These are phyloP conservation scores for Tetracladium setigerum DNA, from an alignment of 495 filamentous ascomycete species.

Conservation along the genomic window DNA sequence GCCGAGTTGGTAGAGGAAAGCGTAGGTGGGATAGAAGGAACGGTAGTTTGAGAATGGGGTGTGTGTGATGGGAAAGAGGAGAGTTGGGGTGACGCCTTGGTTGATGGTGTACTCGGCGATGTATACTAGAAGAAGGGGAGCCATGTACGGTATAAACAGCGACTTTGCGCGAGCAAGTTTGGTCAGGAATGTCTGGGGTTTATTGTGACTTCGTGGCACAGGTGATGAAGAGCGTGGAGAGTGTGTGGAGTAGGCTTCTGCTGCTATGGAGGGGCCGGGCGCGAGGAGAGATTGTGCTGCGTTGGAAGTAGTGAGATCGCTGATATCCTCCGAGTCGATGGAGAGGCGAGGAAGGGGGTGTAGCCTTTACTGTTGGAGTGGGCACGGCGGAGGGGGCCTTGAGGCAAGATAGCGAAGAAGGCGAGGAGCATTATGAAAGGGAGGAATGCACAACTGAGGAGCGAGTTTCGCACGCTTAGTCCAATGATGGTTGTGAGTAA, in stretches of 20 bases:
- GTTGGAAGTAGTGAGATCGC: constrained; percentile 2
- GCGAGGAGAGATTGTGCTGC: constrained; percentile 10
- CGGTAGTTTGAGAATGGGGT: constrained; percentile 76
- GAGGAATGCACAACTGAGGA: constrained; percentile 69
- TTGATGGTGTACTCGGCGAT: constrained; percentile 96
- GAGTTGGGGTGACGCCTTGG: constrained; percentile 80
- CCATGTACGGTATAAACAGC: constrained; percentile 59
- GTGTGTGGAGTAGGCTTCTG: constrained; percentile 14
- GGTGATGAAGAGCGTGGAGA: constrained; percentile 16
- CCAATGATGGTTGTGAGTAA: constrained; percentile 72
- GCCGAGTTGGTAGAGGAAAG: constrained; percentile 85
- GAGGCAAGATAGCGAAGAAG: constrained; percentile 76
- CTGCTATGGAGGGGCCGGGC: constrained; percentile 6
- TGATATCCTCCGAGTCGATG: constrained; percentile 14
- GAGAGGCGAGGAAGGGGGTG: constrained; percentile 26
- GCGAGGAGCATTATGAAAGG: constrained; percentile 75
- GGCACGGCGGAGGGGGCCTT: constrained; percentile 40
- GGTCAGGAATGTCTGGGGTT: constrained; percentile 33
- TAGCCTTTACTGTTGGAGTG: constrained; percentile 28
- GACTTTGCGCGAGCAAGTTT: constrained; percentile 35
- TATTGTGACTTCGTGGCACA: background rate
- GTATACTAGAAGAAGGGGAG: constrained; percentile 86
- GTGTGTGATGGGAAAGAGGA: constrained; percentile 69
- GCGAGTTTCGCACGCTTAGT: constrained; percentile 58
- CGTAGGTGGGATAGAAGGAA: constrained; percentile 85